Evolutionary conservation across 2,329 filamentous ascomycete genomes (phyloP), one percentile per base, ranked within the genome.

Genomic region (Rutstroemia sp.): DNA sequence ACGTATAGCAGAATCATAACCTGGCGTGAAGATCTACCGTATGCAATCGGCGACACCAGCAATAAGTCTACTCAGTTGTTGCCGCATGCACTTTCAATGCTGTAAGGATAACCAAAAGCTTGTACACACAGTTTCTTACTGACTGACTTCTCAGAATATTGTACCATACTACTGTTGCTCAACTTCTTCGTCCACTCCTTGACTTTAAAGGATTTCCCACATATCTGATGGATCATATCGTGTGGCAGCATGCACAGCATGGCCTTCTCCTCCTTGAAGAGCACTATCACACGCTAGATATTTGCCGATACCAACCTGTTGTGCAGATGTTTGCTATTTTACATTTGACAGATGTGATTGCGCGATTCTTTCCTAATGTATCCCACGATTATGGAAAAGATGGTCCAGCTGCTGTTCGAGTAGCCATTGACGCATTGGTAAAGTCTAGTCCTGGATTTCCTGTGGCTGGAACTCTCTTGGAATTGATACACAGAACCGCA

Each of bases 111-210:
- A 2, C 21, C 21, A 23, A n/a, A 69, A 67, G 34, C 58, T 70
- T 27, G 60, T 63, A 7, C 46, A 7, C 46, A 66, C 68, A 38
- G 4, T 23, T 23, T 23, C 23, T n/a, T 3, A 7, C 21, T 23
- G 5, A 6, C 48, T 69, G 45, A 67, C 41, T 39, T 44, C 46
- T 19, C 46, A 71, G 69, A 27, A 69, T 71, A 44, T 59, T 71
- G 18, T 70, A 67, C 55, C 61, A 60, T 7, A 65, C 56, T 18
- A 54, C 67, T 1, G 58, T 70, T 7, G 58, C 68, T 8, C 66
- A 69, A n/a, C 61, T 71, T 5, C 63, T 71, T 14, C 65, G 62
- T 19, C 67, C 67, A 7, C 42, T 70, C 16, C 62, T 71, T 3
- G 59, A 67, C n/a, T 52, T 67, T 3, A 60, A 65, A 27, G 60